A percentile compares a stretch with the other conserved stretches of the same genome.
Evolutionary conservation across 805 yeast genomes (phyloP).

Genomic region (Hanseniaspora jakobsenii): DNA sequence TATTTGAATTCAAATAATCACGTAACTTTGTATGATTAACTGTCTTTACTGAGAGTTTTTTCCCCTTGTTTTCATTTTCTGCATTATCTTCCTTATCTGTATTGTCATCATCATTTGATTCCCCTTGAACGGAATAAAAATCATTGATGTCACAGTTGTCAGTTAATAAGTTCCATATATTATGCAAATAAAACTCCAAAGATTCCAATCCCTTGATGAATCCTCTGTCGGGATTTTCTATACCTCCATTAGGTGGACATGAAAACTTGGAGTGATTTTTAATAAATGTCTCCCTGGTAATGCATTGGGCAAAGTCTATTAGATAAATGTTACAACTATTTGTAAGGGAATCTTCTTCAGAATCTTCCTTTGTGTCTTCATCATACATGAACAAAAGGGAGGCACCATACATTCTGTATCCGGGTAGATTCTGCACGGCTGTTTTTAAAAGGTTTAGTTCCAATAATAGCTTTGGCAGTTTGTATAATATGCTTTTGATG

Average conservation of each 20-base stretch:
- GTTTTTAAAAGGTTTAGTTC: conserved; percentile 47
- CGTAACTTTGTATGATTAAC: no score
- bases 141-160: conserved; percentile 27
- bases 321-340: conserved; percentile 42
- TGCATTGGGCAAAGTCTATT: conserved; percentile 92
- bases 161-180: conserved; percentile 46
- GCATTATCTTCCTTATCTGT: no score
- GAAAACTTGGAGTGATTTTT: conserved; percentile 32
- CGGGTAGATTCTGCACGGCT: conserved; percentile 45
- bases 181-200: conserved; percentile 53
- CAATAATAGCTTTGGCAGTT: conserved; percentile 54
- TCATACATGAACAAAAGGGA: conserved; percentile 83
- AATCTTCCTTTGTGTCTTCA: no score
- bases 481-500: conserved; percentile 45
- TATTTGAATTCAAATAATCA: no score
- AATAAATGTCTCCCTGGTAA: conserved; percentile 46
- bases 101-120: conserved; percentile 18
- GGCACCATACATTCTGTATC: conserved; percentile 86
- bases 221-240: conserved; percentile 56
- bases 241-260: conserved; percentile 61
- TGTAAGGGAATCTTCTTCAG: no score
- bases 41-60: no score
- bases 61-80: no score
- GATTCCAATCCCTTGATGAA: conserved; percentile 71
- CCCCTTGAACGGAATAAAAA: conserved; percentile 20